A percentile compares a stretch with the other conserved stretches of the same genome.
Conservation (phyloP, 2,329 filamentous ascomycete species). For the Fusarium mundagurra region DNA sequence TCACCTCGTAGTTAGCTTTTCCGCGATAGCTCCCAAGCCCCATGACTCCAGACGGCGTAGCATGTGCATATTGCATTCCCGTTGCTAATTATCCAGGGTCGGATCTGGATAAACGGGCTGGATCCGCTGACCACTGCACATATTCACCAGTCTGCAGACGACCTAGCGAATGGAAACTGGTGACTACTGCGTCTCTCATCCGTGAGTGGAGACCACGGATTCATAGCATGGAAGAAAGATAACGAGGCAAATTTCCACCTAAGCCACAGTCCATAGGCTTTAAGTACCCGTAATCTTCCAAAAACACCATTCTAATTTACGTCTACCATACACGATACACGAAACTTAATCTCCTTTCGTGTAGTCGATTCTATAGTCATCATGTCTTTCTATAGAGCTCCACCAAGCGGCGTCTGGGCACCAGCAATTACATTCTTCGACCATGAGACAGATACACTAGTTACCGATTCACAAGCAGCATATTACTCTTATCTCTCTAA, state of each 20-base stretch:
- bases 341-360: background rate
- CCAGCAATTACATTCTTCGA: conserved; percentile 66
- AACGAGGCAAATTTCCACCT: background rate
- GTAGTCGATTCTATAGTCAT: background rate
- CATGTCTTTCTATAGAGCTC: conserved; percentile 32
- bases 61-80: background rate
- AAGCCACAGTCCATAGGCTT: background rate
- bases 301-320: background rate
- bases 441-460: conserved; percentile 58
- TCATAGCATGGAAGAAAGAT: background rate
- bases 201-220: background rate
- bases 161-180: background rate
- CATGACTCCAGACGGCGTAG: background rate
- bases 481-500: conserved; percentile 63
- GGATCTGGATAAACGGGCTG: background rate
- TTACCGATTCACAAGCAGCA: conserved; percentile 57
- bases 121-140: background rate
- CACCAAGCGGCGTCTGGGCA: conserved; percentile 57
- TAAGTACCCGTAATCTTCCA: conserved; percentile 31
- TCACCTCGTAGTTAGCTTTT: conserved; percentile 2
- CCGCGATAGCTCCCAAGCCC: background rate
- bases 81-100: background rate
- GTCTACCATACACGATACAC: background rate
- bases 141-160: background rate
- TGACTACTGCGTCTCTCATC: background rate